Percentiles rank a stretch among this genome's conserved stretches.
phyloP scores from a whole-genome alignment of 2,329 filamentous ascomycete species.

The Fusarium sp. region DNA sequence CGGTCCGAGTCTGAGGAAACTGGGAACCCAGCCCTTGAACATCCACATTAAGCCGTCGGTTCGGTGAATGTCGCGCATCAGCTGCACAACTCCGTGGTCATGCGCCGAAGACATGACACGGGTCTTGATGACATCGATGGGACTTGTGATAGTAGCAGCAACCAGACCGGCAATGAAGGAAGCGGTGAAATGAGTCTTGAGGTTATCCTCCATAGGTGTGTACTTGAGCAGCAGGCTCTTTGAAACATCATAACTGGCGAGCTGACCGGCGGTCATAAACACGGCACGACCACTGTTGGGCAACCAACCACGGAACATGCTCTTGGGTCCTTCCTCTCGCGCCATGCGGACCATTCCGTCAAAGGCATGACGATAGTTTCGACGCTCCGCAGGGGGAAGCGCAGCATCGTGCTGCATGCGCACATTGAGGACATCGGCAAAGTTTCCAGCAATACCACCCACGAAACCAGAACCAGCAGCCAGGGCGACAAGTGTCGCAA shows the following conservation, averaged over 20 bases:
- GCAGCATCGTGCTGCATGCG: slow-evolving; percentile 96
- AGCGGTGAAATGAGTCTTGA: slow-evolving; percentile 83
- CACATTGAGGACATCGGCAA: slow-evolving; percentile 95
- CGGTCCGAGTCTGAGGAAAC: slow-evolving; percentile 74
- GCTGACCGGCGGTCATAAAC: slow-evolving; percentile 88
- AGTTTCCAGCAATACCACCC: slow-evolving; percentile 91
- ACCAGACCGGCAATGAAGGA: slow-evolving; percentile 84
- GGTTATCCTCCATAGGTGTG: slow-evolving; percentile 75
- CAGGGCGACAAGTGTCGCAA: slow-evolving; percentile 83
- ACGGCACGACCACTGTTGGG: slow-evolving; percentile 84
- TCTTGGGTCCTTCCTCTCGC: slow-evolving; percentile 80
- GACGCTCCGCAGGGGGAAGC: slow-evolving; percentile 76
- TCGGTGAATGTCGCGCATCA: slow-evolving; percentile 75
- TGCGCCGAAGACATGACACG: slow-evolving; percentile 79
- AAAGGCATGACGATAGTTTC: slow-evolving; percentile 90
- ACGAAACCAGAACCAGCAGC: slow-evolving; percentile 86
- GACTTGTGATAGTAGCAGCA: slow-evolving; percentile 85
- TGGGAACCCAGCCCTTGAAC: slow-evolving; percentile 92
- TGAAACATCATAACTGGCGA: slow-evolving; percentile 87
- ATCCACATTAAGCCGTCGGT: slow-evolving; percentile 83
- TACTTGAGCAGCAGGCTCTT: slow-evolving; percentile 76
- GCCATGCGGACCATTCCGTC: slow-evolving; percentile 89
- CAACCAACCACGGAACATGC: slow-evolving; percentile 86
- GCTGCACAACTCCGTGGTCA: slow-evolving; percentile 63
- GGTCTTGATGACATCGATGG: slow-evolving; percentile 91